Base-by-base conservation (phyloP, 2,329 filamentous ascomycete genomes). In the Exophiala sp. region DNA sequence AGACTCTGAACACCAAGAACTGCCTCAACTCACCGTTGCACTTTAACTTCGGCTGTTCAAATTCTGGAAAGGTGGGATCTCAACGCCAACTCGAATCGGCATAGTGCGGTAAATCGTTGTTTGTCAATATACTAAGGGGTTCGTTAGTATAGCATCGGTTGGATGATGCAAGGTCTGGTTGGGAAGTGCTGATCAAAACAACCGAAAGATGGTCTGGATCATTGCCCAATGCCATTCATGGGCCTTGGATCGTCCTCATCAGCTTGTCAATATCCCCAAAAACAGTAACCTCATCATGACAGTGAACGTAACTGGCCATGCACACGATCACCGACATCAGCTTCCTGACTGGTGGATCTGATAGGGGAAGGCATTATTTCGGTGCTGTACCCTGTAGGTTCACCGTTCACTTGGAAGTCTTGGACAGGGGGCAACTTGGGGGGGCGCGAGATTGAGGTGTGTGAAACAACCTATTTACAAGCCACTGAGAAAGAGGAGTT, bases 401-500 rank as follows among this genome's bases (percentile, higher is more conserved):
- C 24, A 29, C 7, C 24, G 7, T 8, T 8, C 24, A 5, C 24
- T 29, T 29, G 24, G 7, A 29, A 29, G 24, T 29, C 24, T 29
- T 29, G 24, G 24, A 29, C 24, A 29, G 24, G 45, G 51, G 52
- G 36, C 20, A 12, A 29, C 20, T n/a, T 6, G 34, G 24, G 45
- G 41, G 16, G 16, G 16, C 16, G 16, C 16, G 50, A 51, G 53
- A 55, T 56, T 56, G 29, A 43, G 36, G 14, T 16, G 18, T 45
- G 52, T 56, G 57, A 56, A 59, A 59, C 52, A 46, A 21, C 36
- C 53, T 42, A 48, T 24, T 18, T n/a, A 20, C 21, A 24, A 32
- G 32, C 29, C 20, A 16, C 50, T 18, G 24, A 29, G 24, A 29
- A 29, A 29, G 24, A 29, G 24, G 24, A 5, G 24, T 29, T 29